These are phyloP conservation scores for Teratosphaeria destructans DNA, from an alignment of 2,329 filamentous ascomycete species.

Conservation along the genomic window DNA sequence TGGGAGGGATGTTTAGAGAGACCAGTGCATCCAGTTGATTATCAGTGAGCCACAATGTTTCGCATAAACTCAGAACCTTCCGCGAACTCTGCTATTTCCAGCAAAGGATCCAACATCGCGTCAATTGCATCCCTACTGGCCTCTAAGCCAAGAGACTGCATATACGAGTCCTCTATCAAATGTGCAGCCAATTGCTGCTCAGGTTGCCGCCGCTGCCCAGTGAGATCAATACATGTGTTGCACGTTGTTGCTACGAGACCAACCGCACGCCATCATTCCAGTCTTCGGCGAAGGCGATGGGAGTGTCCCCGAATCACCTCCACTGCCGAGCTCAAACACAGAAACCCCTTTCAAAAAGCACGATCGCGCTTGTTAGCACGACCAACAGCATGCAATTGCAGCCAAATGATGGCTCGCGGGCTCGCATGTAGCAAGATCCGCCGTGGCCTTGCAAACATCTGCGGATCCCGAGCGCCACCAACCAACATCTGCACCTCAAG, in stretches of 20 bases:
- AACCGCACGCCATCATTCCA: neutral
- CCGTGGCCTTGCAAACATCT: too few relatives aligned
- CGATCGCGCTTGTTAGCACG: too few relatives aligned
- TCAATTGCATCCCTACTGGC: neutral
- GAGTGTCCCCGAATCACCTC: too few relatives aligned
- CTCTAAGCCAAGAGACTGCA: neutral
- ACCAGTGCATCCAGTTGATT: neutral
- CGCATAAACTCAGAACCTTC: neutral
- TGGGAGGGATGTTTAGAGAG: too few relatives aligned
- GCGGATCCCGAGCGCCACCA: too few relatives aligned
- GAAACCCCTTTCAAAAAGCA: too few relatives aligned
- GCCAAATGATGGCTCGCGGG: too few relatives aligned
- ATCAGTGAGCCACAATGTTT: neutral
- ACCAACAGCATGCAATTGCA: too few relatives aligned
- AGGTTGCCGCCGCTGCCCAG: neutral
- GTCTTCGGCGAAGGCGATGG: too few relatives aligned
- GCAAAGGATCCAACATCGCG: neutral
- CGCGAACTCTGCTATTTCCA: neutral
- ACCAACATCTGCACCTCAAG: too few relatives aligned
- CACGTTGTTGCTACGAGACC: neutral
- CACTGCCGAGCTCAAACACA: too few relatives aligned
- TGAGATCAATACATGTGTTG: neutral
- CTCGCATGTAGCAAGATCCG: too few relatives aligned
- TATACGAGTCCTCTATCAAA: neutral
- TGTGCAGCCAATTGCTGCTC: neutral